phyloP scores from a whole-genome alignment of 2,329 filamentous ascomycete species.

The Hypoxylon sp. region DNA sequence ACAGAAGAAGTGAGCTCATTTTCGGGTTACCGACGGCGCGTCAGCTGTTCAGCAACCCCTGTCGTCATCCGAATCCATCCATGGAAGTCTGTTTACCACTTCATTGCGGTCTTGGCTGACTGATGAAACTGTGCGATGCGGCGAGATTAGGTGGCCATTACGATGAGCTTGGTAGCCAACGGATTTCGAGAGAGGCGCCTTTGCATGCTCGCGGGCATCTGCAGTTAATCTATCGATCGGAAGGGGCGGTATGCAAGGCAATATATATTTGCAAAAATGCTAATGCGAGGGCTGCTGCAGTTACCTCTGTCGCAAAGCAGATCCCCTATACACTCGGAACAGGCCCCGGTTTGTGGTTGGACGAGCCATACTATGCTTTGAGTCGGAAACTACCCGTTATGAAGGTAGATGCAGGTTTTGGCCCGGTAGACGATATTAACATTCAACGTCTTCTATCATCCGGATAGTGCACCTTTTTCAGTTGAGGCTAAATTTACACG shows the following conservation, averaged over 20 bases:
- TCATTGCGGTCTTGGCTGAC: conserved; percentile 21
- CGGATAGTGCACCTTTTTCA: conserved; percentile 41
- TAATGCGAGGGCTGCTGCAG: conserved; percentile 35
- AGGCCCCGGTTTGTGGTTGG: conserved; percentile 36
- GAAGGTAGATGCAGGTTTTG: conserved; percentile 36
- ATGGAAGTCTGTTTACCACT: conserved; percentile 27
- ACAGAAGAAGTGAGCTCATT: conserved; percentile 40
- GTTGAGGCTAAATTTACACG: conserved; percentile 41
- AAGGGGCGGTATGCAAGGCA: conserved; percentile 42
- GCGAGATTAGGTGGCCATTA: conserved; percentile 44
- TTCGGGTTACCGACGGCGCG: conserved; percentile 39
- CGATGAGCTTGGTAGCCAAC: conserved; percentile 42
- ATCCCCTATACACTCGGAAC: conserved; percentile 40
- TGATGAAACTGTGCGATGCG: conserved; percentile 43
- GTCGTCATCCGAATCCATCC: conserved; percentile 39
- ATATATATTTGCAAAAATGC: conserved; percentile 34
- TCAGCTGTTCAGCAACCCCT: conserved; percentile 44
- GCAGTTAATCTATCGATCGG: conserved; percentile 50
- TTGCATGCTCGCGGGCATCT: conserved; percentile 41
- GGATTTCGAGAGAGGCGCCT: conserved; percentile 33
- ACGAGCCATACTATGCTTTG: conserved; percentile 16
- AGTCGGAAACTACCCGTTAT: conserved; percentile 35
- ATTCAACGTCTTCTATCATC: conserved; percentile 37
- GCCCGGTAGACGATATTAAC: conserved; percentile 43
- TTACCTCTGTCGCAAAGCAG: conserved; percentile 27